phyloP scores from a whole-genome alignment of 2,329 filamentous ascomycete genomes.

The Penicillium sp. region DNA sequence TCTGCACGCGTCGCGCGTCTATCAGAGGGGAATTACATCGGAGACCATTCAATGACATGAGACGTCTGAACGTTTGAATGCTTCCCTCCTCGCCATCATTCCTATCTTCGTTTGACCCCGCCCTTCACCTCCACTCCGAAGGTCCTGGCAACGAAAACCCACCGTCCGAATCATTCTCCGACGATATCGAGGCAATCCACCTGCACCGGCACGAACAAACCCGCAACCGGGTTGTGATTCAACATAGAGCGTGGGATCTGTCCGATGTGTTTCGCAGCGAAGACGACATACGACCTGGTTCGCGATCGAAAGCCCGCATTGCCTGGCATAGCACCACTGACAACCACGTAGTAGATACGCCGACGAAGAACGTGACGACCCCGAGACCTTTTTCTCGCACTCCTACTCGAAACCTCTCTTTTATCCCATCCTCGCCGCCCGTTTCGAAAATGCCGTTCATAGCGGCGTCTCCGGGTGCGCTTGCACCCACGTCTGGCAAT shows the following conservation, averaged over 20 bases:
- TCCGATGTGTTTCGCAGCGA: constrained; percentile 38
- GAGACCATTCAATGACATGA: constrained; percentile 12
- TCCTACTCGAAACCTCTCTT: constrained; percentile 10
- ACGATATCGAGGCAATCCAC: constrained; percentile 36
- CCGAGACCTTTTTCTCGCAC: constrained; percentile 11
- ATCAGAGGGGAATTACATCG: constrained; percentile 14
- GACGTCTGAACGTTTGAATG: constrained; percentile 23
- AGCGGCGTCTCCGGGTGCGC: constrained; percentile 35
- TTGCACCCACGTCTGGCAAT: constrained; percentile 33
- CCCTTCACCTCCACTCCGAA: constrained; percentile 44
- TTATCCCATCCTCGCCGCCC: constrained; percentile 31
- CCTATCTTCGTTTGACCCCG: constrained; percentile 46
- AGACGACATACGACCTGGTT: constrained; percentile 34
- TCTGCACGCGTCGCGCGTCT: constrained; percentile 23
- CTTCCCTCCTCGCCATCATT: constrained; percentile 30
- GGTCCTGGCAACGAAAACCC: constrained; percentile 16
- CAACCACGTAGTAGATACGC: constrained; percentile 26
- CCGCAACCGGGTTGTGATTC: constrained; percentile 35
- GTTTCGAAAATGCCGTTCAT: constrained; percentile 34
- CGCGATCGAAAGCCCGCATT: background rate
- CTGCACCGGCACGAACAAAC: constrained; percentile 27
- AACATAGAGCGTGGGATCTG: constrained; percentile 37
- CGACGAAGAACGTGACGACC: constrained; percentile 24
- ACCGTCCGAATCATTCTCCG: constrained; percentile 30
- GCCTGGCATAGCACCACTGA: background rate